These are phyloP conservation scores for Neofusicoccum sp. DNA, from an alignment of 2,329 filamentous ascomycete species.

Conservation along the genomic window DNA sequence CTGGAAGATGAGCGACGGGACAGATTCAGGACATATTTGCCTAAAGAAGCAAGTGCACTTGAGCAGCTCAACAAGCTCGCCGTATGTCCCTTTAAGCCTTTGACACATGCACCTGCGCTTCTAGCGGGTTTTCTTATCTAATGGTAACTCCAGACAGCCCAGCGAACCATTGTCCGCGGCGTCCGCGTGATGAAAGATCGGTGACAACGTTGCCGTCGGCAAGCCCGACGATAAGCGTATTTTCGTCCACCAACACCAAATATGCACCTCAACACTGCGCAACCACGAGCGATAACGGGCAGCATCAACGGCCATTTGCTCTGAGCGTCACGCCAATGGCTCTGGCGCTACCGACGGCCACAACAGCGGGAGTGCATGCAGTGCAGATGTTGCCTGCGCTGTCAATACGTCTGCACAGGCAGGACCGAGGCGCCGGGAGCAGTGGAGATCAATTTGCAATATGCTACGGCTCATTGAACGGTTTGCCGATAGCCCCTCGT, in stretches of 20 bases:
- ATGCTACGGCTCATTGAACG: slow-evolving; percentile 2
- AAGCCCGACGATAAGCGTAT: neutral
- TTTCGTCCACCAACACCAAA: neutral
- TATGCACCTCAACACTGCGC: neutral
- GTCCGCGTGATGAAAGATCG: slow-evolving; percentile 7
- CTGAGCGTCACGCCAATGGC: no score
- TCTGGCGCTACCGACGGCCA: no score
- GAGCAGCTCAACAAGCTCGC: neutral
- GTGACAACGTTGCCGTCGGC: slow-evolving; percentile 3
- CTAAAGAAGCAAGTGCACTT: neutral
- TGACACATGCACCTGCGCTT: neutral
- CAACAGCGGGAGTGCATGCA: no score
- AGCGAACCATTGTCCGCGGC: neutral
- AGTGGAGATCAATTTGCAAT: neutral
- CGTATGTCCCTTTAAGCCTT: neutral
- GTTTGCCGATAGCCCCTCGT: slow-evolving; percentile 6
- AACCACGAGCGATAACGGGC: neutral
- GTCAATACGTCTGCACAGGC: neutral
- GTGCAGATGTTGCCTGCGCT: neutral
- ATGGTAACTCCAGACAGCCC: neutral
- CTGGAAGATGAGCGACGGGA: no score
- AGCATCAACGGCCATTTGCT: no score
- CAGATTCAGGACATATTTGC: no score
- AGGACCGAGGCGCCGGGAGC: neutral
- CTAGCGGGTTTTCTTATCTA: neutral